Evolutionary conservation across 176 grass and related monocot genomes (phyloP), one percentile per base, ranked within the genome.

Genomic region (Eragrostis curvula): DNA sequence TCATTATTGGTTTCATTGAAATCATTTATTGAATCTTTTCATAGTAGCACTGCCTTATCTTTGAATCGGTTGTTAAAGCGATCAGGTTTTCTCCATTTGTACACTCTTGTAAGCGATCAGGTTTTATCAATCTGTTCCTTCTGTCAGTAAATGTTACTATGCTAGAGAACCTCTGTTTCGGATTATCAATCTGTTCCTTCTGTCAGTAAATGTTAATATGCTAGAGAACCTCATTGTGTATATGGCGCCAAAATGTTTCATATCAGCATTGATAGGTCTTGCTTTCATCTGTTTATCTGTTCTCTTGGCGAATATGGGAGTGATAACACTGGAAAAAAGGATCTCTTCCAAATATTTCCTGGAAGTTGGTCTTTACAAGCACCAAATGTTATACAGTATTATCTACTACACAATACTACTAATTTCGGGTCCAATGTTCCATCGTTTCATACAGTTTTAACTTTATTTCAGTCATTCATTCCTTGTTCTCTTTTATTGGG

Each of bases 101-200:
- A 5, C 48, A 66, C 66, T 88, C 48, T 79, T 47, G 24, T 83
- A 64, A 66, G n/a, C n/a, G n/a, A n/a, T n/a, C n/a, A n/a, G n/a
- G n/a, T n/a, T n/a, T n/a, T 25, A 21, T 44, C 13, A 0, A 13
- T 59, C 2, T 43, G 21, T 16, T 25, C 21, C 29, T 55, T 74
- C 0, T 23, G 29, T 55, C 49, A 36, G 50, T 74, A 75, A 41
- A n/a, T n/a, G n/a, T n/a, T 16, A 56, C 24, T 12, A n/a, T 74
- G 17, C 6, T 53, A 74, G 48, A n/a, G 36, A 17, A 24, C 47
- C 13, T 68, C 70, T 82, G 24, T 45, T 63, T 70, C 12, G 3
- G 44, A 45, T 68, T 61, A 55, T 17, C 42, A 2, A 16, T 77
- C 12, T 28, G 32, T 64, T n/a, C n/a, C n/a, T 68, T 23, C 69